phyloP scores from a whole-genome alignment of 495 filamentous ascomycete genomes.

The Astrothelium subdiscretum region DNA sequence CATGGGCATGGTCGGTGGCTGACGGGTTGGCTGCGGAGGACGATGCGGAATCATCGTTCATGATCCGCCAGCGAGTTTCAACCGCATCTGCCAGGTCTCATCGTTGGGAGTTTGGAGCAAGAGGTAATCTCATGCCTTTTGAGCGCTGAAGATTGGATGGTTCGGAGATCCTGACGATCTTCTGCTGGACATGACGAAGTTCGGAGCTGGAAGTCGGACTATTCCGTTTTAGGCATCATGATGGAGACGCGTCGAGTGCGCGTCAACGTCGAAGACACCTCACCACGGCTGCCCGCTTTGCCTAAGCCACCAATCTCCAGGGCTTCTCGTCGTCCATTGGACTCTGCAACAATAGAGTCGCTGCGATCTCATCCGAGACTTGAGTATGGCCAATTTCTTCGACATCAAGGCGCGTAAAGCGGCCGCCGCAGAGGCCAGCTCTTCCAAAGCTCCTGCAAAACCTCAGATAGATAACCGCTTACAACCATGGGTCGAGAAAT shows the following conservation, averaged over 20 bases:
- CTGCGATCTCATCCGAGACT: constrained; percentile 1
- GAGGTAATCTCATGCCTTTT: neutral
- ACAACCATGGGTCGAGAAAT: constrained; percentile 99
- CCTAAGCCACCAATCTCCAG: neutral
- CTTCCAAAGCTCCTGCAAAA: constrained; percentile 39
- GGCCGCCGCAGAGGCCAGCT: constrained; percentile 48
- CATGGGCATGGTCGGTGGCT: constrained; percentile 19
- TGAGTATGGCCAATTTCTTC: constrained; percentile 72
- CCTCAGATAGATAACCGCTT: constrained; percentile 53
- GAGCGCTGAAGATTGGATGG: neutral
- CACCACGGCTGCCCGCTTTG: neutral
- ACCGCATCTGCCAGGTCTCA: neutral
- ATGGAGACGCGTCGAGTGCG: neutral
- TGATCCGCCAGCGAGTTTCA: constrained; percentile 19
- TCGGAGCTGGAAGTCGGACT: neutral
- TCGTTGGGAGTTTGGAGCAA: neutral
- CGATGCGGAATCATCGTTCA: constrained; percentile 56
- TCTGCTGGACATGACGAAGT: neutral
- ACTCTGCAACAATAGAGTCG: neutral
- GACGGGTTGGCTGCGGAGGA: constrained; percentile 29
- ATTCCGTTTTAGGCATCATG: neutral
- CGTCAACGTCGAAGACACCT: neutral
- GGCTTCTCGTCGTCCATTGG: neutral
- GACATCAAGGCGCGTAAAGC: constrained; percentile 87
- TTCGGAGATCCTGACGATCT: too few relatives aligned